Conservation (phyloP, 345 rosid genomes). For the Pistacia integerrima region DNA sequence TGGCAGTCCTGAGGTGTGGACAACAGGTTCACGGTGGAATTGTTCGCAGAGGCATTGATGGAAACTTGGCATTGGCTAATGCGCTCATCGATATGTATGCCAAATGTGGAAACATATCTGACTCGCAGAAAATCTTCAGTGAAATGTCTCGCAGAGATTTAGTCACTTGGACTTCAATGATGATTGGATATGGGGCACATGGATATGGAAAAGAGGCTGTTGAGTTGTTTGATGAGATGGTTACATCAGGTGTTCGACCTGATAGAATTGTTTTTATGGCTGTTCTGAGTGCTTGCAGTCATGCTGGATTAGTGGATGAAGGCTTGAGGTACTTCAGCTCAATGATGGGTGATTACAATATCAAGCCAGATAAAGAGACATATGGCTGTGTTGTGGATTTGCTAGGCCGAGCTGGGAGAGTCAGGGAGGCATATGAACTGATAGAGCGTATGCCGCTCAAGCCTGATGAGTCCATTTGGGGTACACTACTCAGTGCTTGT, state of each 20-base stretch:
- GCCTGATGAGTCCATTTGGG: conserved; percentile 85
- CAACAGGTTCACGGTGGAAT: conserved; percentile 86
- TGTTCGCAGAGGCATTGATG: conserved; percentile 55
- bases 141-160: conserved; percentile 52
- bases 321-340: conserved; percentile 69
- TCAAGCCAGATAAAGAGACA: conserved; percentile 59
- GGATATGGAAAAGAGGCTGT: conserved; percentile 75
- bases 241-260: conserved; percentile 63
- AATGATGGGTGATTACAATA: conserved; percentile 50
- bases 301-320: conserved; percentile 82
- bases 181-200: conserved; percentile 87
- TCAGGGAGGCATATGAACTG: conserved; percentile 73
- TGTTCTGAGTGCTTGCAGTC: conserved; percentile 84
- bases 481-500: conserved; percentile 84
- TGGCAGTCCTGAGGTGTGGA: conserved; percentile 66
- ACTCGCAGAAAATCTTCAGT: conserved; percentile 54
- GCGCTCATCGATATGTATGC: conserved; percentile 89
- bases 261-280: conserved; percentile 85
- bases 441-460: conserved; percentile 71
- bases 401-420: conserved; percentile 87
- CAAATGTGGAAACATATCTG: conserved; percentile 74
- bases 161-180: conserved; percentile 95
- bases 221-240: conserved; percentile 80
- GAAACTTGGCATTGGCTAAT: conserved; percentile 59
- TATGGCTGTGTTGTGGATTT: conserved; percentile 89